phyloP scores from a whole-genome alignment of 2,329 filamentous ascomycete genomes.

The Magnaporthales sp. region DNA sequence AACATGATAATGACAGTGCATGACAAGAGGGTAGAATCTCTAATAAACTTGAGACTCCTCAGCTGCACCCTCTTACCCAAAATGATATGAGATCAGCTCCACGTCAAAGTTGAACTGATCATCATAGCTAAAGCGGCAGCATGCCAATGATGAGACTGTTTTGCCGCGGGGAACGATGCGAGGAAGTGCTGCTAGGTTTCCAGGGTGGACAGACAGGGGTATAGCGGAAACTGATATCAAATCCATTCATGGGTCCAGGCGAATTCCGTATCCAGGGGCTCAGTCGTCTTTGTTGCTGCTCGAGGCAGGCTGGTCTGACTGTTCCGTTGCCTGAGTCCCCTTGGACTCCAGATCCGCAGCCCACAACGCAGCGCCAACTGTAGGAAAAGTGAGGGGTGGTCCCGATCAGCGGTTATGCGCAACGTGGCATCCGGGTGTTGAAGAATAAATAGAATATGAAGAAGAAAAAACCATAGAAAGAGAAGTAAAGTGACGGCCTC shows the following conservation, averaged over 20 bases:
- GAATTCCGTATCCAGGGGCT: not conserved
- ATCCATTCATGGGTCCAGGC: not conserved
- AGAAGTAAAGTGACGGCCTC: not conserved
- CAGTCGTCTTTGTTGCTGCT: not conserved
- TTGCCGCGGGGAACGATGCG: not conserved
- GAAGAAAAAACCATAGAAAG: not conserved
- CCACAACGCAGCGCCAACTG: constrained; percentile 89
- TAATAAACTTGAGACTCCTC: not conserved
- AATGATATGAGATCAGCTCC: not conserved
- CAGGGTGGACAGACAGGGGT: not conserved
- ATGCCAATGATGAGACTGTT: not conserved
- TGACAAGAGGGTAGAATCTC: not conserved
- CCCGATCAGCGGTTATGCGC: not conserved
- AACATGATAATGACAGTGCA: not conserved
- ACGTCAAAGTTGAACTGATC: not conserved
- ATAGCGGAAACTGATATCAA: not conserved
- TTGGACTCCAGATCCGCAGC: constrained; percentile 72
- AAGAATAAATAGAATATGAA: not conserved
- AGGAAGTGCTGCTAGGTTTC: not conserved
- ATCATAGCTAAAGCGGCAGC: not conserved
- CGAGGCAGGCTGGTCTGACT: not conserved
- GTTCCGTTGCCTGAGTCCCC: constrained; percentile 35
- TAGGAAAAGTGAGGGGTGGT: not conserved
- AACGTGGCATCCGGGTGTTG: not conserved
- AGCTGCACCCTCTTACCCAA: not conserved